Evolutionary conservation across 108 stramenopile genomes (phyloP), one percentile per base, ranked within the genome.

Genomic region (Cylindrotheca fusiformis): DNA sequence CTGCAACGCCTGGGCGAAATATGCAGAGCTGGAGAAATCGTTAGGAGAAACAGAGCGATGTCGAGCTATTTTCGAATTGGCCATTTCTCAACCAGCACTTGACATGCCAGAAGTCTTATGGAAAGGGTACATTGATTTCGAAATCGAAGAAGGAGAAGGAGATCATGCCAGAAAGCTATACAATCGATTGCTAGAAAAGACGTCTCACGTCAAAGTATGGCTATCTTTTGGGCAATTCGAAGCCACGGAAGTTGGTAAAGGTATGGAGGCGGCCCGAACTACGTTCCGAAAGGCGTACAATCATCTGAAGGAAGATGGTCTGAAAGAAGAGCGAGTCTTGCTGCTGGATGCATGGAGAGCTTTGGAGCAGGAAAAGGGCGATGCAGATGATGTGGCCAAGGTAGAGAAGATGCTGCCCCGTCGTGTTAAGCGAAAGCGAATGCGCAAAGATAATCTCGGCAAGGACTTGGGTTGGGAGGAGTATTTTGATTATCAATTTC

Each of bases 31-130:
- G 52, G 99, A 99, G 68, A 78, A 84, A 22, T 82, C 84, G 0
- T 85, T 98, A 33, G 99, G 97, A 18, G 99, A 99, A 74, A 80
- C 81, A 24, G 93, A 95, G 48, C 70, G 98, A 44, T 93, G 94
- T 48, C 77, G 99, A 12, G 97, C 97, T n/a, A 84, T 99, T 5
- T 95, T 80, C 57, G 96, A 98, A 72, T 76, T 99, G 28, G 99
- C 97, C 20, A 77, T 99, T 19, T 57, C 77, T 22, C 97, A 97
- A 65, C 63, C 94, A 3, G 82, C 81, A 26, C 82, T 99, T 30
- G 99, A 99, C 71, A 96, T 95, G 96, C 99, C 99, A 27, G 99
- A 99, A 67, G 72, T 92, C 45, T 69, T 98, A 28, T 99, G 99
- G 99, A 98, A 98, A 71, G 79, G 77, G 23, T 98, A 93, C 73